These are phyloP conservation scores for Penicillium glabrum DNA, from an alignment of 2,329 filamentous ascomycete genomes.

Conservation along the genomic window DNA sequence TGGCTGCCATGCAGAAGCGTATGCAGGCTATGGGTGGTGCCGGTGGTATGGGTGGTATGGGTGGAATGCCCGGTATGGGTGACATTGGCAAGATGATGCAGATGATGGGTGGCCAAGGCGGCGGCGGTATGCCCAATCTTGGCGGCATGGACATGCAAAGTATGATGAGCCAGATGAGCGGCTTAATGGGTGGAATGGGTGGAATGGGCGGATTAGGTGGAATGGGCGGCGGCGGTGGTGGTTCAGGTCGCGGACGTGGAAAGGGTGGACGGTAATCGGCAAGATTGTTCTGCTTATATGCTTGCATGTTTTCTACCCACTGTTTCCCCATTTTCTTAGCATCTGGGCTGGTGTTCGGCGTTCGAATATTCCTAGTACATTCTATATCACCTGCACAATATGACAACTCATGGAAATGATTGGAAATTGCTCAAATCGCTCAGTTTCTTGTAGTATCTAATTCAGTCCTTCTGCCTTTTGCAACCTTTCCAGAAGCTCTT, in stretches of 20 bases:
- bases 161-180: constrained; percentile 77
- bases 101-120: constrained; percentile 75
- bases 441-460: not conserved
- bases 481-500: constrained; percentile 16
- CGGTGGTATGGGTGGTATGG: constrained; percentile 59
- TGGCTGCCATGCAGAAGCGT: constrained; percentile 96
- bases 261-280: constrained; percentile 32
- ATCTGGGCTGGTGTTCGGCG: constrained; percentile 23
- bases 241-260: constrained; percentile 31
- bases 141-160: constrained; percentile 64
- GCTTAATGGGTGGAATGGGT: constrained; percentile 46
- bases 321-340: constrained; percentile 16
- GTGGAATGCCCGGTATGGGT: constrained; percentile 65
- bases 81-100: constrained; percentile 95
- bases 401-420: constrained; percentile 1
- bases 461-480: constrained; percentile 19
- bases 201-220: not conserved
- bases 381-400: not conserved
- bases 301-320: constrained; percentile 10
- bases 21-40: constrained; percentile 80
- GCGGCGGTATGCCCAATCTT: constrained; percentile 64
- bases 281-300: not conserved
- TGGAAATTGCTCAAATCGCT: not conserved
- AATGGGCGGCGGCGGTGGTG: constrained; percentile 19
- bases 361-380: constrained; percentile 9